Conservation (phyloP, 2,329 filamentous ascomycete species). For the Epichloe sylvatica region DNA sequence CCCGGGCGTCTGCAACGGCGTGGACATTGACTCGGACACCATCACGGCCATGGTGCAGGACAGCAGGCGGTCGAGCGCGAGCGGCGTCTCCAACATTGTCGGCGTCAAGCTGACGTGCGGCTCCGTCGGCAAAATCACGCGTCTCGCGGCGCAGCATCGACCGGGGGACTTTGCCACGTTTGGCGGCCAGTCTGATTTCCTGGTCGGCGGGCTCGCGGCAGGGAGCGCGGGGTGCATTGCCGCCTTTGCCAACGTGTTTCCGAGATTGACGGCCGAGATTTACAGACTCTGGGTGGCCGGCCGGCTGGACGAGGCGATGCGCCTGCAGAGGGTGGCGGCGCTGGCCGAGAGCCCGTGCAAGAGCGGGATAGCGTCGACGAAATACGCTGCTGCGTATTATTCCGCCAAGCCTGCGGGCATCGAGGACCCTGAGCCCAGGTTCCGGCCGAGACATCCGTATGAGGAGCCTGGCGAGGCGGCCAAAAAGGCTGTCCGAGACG, state of each 20-base stretch:
- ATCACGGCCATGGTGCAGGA: slow-evolving; percentile 26
- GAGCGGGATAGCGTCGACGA: slow-evolving; percentile 6
- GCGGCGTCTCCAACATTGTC: slow-evolving; percentile 41
- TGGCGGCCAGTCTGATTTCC: slow-evolving; percentile 60
- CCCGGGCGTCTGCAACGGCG: slow-evolving; percentile 50
- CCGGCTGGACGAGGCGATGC: background rate
- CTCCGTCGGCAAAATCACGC: slow-evolving; percentile 57
- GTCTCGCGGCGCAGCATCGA: slow-evolving; percentile 38
- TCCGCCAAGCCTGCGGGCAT: slow-evolving; percentile 8
- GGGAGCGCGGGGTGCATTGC: slow-evolving; percentile 48
- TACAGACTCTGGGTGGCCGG: slow-evolving; percentile 5
- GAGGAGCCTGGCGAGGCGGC: slow-evolving; percentile 3
- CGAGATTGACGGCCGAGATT: slow-evolving; percentile 29
- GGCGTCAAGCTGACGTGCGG: slow-evolving; percentile 61
- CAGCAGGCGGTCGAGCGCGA: slow-evolving; percentile 10
- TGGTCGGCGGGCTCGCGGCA: slow-evolving; percentile 45
- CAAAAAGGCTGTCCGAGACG: background rate
- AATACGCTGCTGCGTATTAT: slow-evolving; percentile 5
- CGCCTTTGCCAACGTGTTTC: slow-evolving; percentile 49
- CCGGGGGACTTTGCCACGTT: slow-evolving; percentile 49
- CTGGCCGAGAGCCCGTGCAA: slow-evolving; percentile 9
- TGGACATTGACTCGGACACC: slow-evolving; percentile 54
- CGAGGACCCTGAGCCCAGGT: slow-evolving; percentile 5
- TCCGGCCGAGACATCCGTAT: slow-evolving; percentile 8
- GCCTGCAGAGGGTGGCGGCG: slow-evolving; percentile 5